These are phyloP conservation scores for Sedum album DNA, from an alignment of 164 flowering plant genomes.

Conservation along the genomic window DNA sequence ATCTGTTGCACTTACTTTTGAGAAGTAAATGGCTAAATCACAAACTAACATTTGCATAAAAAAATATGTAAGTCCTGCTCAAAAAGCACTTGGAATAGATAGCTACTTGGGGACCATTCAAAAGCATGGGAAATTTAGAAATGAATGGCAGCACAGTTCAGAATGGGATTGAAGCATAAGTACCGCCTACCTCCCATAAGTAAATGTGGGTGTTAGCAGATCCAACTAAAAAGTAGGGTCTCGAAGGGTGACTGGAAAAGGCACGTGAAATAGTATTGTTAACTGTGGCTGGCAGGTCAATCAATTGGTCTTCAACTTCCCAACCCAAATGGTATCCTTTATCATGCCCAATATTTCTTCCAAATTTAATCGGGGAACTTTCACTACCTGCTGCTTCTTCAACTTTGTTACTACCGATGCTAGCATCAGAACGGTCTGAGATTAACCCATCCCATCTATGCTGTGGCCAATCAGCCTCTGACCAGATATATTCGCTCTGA, in stretches of 20 bases:
- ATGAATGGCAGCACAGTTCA: not conserved
- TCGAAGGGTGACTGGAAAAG: conserved; percentile 80
- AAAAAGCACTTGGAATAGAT: too few species aligned
- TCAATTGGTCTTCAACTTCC: conserved; percentile 83
- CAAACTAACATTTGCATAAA: not conserved
- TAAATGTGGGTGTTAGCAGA: conserved; percentile 86
- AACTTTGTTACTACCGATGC: conserved; percentile 66
- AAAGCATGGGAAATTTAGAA: not conserved
- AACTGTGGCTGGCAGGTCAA: conserved; percentile 76
- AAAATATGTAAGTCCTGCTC: too few species aligned
- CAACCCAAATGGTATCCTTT: conserved; percentile 70
- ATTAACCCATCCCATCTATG: conserved; percentile 79
- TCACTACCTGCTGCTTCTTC: conserved; percentile 74
- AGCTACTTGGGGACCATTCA: too few species aligned
- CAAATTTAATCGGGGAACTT: conserved; percentile 47
- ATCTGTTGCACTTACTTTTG: not conserved
- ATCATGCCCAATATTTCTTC: conserved; percentile 55
- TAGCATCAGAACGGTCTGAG: conserved; percentile 78
- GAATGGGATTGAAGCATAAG: conserved; percentile 4
- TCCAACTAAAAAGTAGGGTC: conserved; percentile 91
- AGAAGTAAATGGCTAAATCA: not conserved
- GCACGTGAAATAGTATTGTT: conserved; percentile 66
- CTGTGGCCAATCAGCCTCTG: conserved; percentile 87
- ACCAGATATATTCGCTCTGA: conserved; percentile 59
- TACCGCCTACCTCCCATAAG: conserved; percentile 80